These are phyloP conservation scores for Aspergillus bridgeri DNA, from an alignment of 495 filamentous ascomycete species.

Conservation along the genomic window DNA sequence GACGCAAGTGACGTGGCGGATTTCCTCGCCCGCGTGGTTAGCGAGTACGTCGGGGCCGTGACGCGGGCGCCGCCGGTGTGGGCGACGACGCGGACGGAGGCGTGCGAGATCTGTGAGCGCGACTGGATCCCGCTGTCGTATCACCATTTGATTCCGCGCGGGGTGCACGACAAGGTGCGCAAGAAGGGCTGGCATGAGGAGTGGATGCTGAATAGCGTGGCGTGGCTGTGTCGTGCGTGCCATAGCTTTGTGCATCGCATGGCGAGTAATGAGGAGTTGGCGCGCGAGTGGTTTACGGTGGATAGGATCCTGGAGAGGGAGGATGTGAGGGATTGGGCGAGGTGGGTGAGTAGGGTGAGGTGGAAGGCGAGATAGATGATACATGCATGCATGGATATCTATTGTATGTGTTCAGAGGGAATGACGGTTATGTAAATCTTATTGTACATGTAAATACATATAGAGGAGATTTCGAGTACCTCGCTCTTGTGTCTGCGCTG, in stretches of 20 bases:
- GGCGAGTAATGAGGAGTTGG: constrained; percentile 75
- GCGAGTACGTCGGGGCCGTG: constrained; percentile 52
- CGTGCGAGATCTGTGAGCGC: constrained; percentile 80
- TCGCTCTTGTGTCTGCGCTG: not conserved
- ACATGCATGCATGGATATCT: not conserved
- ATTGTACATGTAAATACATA: not conserved
- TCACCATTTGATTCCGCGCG: constrained; percentile 78
- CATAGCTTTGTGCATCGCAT: constrained; percentile 81
- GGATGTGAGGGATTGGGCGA: constrained; percentile 67
- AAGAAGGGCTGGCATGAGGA: constrained; percentile 79
- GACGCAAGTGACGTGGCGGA: constrained; percentile 35
- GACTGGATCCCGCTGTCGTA: constrained; percentile 75
- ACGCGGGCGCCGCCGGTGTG: constrained; percentile 60
- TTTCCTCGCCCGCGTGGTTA: constrained; percentile 60
- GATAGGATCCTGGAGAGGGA: constrained; percentile 66
- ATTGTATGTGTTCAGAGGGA: not conserved
- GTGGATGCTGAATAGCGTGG: constrained; percentile 73
- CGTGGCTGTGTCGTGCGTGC: constrained; percentile 86
- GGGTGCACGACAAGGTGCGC: constrained; percentile 72
- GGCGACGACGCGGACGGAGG: constrained; percentile 49
- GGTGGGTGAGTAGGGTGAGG: constrained; percentile 61
- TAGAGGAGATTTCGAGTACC: not conserved
- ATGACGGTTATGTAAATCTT: too few relatives aligned
- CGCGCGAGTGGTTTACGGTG: constrained; percentile 68
- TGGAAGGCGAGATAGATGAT: constrained; percentile 54